Base-by-base conservation (phyloP, 2,329 filamentous ascomycete species). In the Botryotinia narcissicola region DNA sequence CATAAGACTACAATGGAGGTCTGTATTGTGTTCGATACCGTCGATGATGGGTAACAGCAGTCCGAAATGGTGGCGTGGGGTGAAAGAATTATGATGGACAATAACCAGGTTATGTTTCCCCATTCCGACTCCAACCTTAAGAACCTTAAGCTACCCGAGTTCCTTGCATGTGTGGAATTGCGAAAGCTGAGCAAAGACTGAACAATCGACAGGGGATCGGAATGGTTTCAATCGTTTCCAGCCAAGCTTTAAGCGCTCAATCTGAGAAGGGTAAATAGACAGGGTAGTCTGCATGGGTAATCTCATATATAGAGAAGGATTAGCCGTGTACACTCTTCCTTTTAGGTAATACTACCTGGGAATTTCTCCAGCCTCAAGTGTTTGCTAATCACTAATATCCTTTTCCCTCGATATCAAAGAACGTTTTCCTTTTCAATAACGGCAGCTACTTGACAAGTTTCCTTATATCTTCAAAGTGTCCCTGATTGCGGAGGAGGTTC, bases 181-280 rank as follows among this genome's bases (percentile, higher is more conserved):
- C 42, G 29, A n/a, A 48, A 66, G 63, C 63, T 20, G 42, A 35
- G 63, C 63, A 44, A 48, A 48, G 42, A 22, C 29, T 16, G 29
- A 25, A 22, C 35, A 35, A 16, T 35, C 8, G 10, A 51, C 44
- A 51, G 44, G 63, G 44, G 35, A 18, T 67, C 44, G 44, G 63
- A n/a, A 37, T 9, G 48, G n/a, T 29, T 54, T 40, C 46, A 37
- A 40, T 37, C 29, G 6, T 67, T 67, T 40, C 29, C 62, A 66
- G 18, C 42, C 42, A 66, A 67, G 46, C 46, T 29, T 54, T 54
- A 54, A 67, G 64, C 46, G 64, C 64, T 54, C 37, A 54, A 40
- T 29, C 46, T 18, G 29, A n/a, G 32, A 64, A 64, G 61, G 42
- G 40, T 64, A 25, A 25, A 46, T 14, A n/a, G 61, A 32, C 14